Conservation (phyloP, 768 basidiomycete genomes). For the Boletus edulis region DNA sequence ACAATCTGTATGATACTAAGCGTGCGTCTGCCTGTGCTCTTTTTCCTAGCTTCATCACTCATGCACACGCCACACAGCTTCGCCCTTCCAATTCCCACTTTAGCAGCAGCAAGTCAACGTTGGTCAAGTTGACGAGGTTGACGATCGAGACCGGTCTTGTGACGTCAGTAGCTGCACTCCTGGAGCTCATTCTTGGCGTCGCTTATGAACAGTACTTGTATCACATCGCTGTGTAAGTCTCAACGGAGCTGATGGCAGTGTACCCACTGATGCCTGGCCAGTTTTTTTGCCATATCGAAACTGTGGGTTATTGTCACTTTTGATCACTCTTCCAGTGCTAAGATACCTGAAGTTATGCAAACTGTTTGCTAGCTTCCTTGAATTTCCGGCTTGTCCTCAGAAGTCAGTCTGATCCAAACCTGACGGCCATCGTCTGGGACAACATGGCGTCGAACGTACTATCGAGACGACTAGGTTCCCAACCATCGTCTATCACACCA, state of each 20-base stretch:
- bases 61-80: constrained; percentile 7
- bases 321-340: neutral
- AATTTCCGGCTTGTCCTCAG: constrained; percentile 7
- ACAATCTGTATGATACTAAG: constrained; percentile 16
- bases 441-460: neutral
- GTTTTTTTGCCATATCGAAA: constrained; percentile 15
- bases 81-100: constrained; percentile 5
- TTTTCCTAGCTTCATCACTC: neutral
- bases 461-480: neutral
- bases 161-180: constrained; percentile 16
- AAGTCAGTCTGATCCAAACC: neutral
- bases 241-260: too few species aligned
- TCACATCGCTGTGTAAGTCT: constrained; percentile 20
- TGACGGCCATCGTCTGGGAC: neutral
- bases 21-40: neutral
- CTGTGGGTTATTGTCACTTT: neutral
- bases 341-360: constrained; percentile 13
- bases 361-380: constrained; percentile 11
- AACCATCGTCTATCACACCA: neutral
- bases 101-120: neutral
- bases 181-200: constrained; percentile 14
- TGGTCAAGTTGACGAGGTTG: constrained; percentile 15
- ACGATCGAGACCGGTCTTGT: constrained; percentile 24
- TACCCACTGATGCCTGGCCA: neutral
- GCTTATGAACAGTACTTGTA: neutral